Evolutionary conservation across 306 rosid species (phyloP), one percentile per base, ranked within the genome.

Genomic region (Cicer arietinum): DNA sequence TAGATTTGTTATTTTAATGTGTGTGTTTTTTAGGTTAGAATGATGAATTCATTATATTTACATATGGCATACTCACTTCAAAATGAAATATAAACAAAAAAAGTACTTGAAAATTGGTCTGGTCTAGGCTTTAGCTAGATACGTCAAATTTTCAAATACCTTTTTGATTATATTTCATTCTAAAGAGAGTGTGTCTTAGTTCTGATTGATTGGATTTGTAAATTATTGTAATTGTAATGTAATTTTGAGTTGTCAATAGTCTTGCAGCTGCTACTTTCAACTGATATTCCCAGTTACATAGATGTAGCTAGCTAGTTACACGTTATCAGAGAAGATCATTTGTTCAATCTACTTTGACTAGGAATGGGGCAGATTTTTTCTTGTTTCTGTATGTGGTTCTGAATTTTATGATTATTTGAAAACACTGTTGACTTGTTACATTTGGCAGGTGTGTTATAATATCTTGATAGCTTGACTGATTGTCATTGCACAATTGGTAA

Each of bases 331-430:
- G 17, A 75, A 37, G 10, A 58, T 80, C 10, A 17, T 35, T 63
- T 18, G 7, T 25, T 59, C 52, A 10, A 73, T 67, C 35, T 61
- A 5, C 40, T 50, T 61, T 63, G 64, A 35, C 60, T 54, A 11
- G 67, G 8, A 48, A 54, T 25, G 52, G 17, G 25, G 11, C n/a
- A 30, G 47, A 8, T 13, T 53, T 70, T 30, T 66, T 52, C 30
- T 66, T 71, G 42, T 66, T 46, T 68, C 64, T 74, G 39, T 16
- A 9, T 69, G 11, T 48, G 14, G 50, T 65, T 75, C 44, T 65
- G 37, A 71, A 7, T 35, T 6, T 69, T 61, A 44, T 65, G 37
- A 71, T 8, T 48, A 10, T 63, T 53, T 16, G 2, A 9, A 41
- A 16, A 9, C 6, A 12, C n/a, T 8, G 52, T 46, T 16, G 53